Percentiles rank a stretch among this genome's conserved stretches.
These are phyloP conservation scores for Colletotrichum salicis DNA, from an alignment of 2,329 filamentous ascomycete species.

Conservation along the genomic window DNA sequence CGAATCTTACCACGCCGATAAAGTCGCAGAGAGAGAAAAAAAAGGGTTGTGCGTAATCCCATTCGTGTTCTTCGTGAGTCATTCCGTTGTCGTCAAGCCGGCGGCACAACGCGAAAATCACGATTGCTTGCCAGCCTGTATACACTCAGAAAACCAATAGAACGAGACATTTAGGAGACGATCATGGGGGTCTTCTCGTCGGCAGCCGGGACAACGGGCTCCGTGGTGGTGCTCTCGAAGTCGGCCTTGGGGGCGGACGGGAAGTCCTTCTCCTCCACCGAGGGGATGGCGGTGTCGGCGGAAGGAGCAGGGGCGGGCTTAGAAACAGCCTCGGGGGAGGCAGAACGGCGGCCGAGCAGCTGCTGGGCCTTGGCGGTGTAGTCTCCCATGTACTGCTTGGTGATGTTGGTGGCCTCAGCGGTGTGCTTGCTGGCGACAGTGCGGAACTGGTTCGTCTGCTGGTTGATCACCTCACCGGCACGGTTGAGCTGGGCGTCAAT, in stretches of 20 bases:
- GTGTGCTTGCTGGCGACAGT: slow-evolving; percentile 72
- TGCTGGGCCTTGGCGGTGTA: slow-evolving; percentile 76
- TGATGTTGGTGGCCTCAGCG: slow-evolving; percentile 68
- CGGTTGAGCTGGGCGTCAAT: slow-evolving; percentile 72
- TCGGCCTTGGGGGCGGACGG: slow-evolving; percentile 36
- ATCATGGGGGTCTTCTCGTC: slow-evolving; percentile 41
- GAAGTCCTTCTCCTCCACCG: slow-evolving; percentile 40
- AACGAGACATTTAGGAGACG: slow-evolving; percentile 35
- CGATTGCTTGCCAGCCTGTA: slow-evolving; percentile 21
- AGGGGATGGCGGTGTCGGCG: slow-evolving; percentile 29
- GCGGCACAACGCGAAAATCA: slow-evolving; percentile 22
- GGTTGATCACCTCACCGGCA: slow-evolving; percentile 66
- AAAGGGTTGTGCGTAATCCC: slow-evolving; percentile 28
- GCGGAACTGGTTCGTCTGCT: slow-evolving; percentile 72
- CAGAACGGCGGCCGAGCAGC: slow-evolving; percentile 63
- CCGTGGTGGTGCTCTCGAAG: slow-evolving; percentile 19
- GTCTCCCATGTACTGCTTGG: slow-evolving; percentile 76
- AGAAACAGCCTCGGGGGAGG: slow-evolving; percentile 54
- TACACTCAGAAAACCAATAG: slow-evolving; percentile 33
- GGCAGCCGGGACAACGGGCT: slow-evolving; percentile 39
- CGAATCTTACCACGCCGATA: slow-evolving; percentile 26
- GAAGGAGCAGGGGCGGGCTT: slow-evolving; percentile 45
- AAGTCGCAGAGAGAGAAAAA: slow-evolving; percentile 19
- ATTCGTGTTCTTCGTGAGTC: slow-evolving; percentile 34
- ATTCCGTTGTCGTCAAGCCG: slow-evolving; percentile 34